Evolutionary conservation across 768 basidiomycete genomes (phyloP).

Genomic region (Lentinus brumalis): DNA sequence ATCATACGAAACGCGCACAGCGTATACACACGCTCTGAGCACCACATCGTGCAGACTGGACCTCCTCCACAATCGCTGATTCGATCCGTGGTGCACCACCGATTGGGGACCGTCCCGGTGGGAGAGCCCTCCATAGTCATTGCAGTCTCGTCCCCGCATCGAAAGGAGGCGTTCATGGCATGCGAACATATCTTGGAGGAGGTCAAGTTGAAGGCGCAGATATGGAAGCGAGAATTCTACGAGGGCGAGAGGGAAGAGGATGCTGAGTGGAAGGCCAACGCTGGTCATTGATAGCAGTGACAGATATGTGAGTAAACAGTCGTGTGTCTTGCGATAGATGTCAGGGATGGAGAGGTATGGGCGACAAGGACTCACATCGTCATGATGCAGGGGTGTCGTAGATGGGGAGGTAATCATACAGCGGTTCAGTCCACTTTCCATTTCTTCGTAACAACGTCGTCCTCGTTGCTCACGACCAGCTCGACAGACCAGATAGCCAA

Average conservation of each 20-base stretch:
- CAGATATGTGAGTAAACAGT: not conserved
- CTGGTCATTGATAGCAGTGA: slow-evolving; percentile 8
- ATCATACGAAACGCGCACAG: slow-evolving; percentile 53
- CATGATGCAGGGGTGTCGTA: not conserved
- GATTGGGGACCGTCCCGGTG: slow-evolving; percentile 75
- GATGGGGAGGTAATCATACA: not conserved
- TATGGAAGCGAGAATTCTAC: slow-evolving; percentile 93
- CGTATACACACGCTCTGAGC: slow-evolving; percentile 45
- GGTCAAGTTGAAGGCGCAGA: slow-evolving; percentile 80
- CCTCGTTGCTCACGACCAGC: slow-evolving; percentile 75
- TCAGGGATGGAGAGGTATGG: not conserved
- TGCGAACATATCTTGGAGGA: slow-evolving; percentile 86
- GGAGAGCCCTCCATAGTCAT: slow-evolving; percentile 85
- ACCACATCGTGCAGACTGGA: slow-evolving; percentile 7
- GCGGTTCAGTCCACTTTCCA: slow-evolving; percentile 73
- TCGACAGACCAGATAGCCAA: slow-evolving; percentile 83
- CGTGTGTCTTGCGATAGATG: not conserved
- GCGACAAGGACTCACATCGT: slow-evolving; percentile 1
- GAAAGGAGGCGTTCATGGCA: slow-evolving; percentile 76
- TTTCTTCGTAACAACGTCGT: slow-evolving; percentile 56
- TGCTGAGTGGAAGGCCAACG: slow-evolving; percentile 38
- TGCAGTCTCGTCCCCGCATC: slow-evolving; percentile 81
- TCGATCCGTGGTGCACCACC: slow-evolving; percentile 69
- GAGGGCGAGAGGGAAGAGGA: slow-evolving; percentile 62
- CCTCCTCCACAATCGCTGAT: slow-evolving; percentile 37